These are phyloP conservation scores for Pseudocercospora crystallina DNA, from an alignment of 2,329 filamentous ascomycete genomes.

Conservation along the genomic window DNA sequence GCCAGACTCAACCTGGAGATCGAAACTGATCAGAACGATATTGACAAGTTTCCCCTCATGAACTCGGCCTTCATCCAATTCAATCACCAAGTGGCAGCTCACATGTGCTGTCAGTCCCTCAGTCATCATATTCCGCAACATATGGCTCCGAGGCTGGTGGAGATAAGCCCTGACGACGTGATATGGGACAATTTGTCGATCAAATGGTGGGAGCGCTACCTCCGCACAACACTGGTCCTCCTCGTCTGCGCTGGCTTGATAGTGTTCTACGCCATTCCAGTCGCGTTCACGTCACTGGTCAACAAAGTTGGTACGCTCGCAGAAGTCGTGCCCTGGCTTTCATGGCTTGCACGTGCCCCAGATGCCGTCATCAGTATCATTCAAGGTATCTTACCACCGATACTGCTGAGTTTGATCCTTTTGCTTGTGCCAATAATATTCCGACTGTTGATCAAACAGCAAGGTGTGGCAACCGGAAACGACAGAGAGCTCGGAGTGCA, in stretches of 20 bases:
- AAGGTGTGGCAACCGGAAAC: constrained; percentile 80
- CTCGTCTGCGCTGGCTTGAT: constrained; percentile 70
- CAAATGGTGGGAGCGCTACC: constrained; percentile 87
- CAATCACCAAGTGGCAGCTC: constrained; percentile 93
- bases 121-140: constrained; percentile 89
- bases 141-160: constrained; percentile 89
- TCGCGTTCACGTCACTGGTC: constrained; percentile 81
- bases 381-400: constrained; percentile 81
- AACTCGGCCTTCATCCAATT: constrained; percentile 98
- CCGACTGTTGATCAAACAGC: constrained; percentile 67
- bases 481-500: constrained; percentile 81
- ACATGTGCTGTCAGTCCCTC: constrained; percentile 94
- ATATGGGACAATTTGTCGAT: constrained; percentile 98
- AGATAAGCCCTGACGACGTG: constrained; percentile 89
- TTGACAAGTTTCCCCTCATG: constrained; percentile 86
- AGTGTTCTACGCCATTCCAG: constrained; percentile 85
- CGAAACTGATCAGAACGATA: constrained; percentile 80
- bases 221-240: constrained; percentile 67
- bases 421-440: constrained; percentile 79
- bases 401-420: constrained; percentile 74
- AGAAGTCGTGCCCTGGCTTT: constrained; percentile 64
- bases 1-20: constrained; percentile 89
- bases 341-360: constrained; percentile 66
- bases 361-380: constrained; percentile 63
- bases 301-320: constrained; percentile 75